Conservation (phyloP, 2,329 filamentous ascomycete genomes). For the Cladosporium austrohemisphaericum region DNA sequence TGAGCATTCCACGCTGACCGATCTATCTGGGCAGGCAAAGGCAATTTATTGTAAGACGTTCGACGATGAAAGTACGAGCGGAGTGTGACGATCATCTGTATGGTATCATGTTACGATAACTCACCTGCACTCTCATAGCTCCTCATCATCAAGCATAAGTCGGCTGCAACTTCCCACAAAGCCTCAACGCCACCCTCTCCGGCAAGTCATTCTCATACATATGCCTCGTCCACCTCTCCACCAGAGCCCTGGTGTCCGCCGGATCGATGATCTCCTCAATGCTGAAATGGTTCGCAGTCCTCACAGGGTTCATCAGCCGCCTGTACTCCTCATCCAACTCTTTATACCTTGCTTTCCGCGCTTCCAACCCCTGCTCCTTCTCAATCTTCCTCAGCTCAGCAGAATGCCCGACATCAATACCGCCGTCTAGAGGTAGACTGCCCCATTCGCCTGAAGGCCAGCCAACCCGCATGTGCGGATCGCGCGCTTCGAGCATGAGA, state of each 20-base stretch:
- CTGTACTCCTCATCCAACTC: slow-evolving; percentile 59
- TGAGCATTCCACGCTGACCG: too few relatives aligned
- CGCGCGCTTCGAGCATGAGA: slow-evolving; percentile 60
- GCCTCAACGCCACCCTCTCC: slow-evolving; percentile 45
- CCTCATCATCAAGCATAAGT: slow-evolving; percentile 7
- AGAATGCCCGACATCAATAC: slow-evolving; percentile 61
- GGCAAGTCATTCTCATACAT: slow-evolving; percentile 54
- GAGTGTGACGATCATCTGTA: too few relatives aligned
- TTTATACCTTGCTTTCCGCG: slow-evolving; percentile 48
- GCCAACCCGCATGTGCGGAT: slow-evolving; percentile 58
- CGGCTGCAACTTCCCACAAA: slow-evolving; percentile 28
- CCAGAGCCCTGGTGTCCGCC: slow-evolving; percentile 53
- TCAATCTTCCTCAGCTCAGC: slow-evolving; percentile 56
- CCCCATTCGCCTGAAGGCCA: slow-evolving; percentile 65
- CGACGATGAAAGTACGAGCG: too few relatives aligned
- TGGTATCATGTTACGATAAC: too few relatives aligned
- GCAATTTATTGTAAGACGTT: too few relatives aligned
- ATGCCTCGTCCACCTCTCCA: slow-evolving; percentile 54
- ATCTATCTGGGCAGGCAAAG: too few relatives aligned
- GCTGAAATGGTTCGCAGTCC: slow-evolving; percentile 61
- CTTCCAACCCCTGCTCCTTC: slow-evolving; percentile 48
- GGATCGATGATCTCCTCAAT: slow-evolving; percentile 65
- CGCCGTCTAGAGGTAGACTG: slow-evolving; percentile 59
- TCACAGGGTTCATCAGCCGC: slow-evolving; percentile 61
- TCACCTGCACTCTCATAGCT: too few relatives aligned